phyloP scores from a whole-genome alignment of 2,329 filamentous ascomycete species.

The Colletotrichum tamarilloi region DNA sequence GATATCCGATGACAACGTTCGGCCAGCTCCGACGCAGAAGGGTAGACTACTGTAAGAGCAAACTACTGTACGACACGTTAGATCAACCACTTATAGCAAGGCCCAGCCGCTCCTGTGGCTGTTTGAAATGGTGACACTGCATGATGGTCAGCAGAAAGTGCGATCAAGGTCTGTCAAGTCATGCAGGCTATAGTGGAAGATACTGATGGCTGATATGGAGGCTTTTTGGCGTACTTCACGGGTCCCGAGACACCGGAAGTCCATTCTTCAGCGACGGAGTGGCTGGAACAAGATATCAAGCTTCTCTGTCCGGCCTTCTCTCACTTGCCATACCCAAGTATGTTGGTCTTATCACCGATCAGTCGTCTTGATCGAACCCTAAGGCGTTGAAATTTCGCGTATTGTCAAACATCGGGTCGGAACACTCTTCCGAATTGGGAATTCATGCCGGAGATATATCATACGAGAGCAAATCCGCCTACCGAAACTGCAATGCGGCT shows the following conservation, averaged over 20 bases:
- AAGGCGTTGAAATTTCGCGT: neutral
- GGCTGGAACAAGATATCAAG: neutral
- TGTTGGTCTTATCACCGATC: no score
- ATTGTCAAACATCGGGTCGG: neutral
- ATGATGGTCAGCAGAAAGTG: neutral
- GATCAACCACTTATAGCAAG: neutral
- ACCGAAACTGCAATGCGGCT: neutral
- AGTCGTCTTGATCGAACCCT: neutral
- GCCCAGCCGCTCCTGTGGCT: neutral
- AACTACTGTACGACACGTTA: neutral
- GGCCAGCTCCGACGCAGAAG: neutral
- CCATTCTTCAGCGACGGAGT: neutral
- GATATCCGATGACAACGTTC: neutral
- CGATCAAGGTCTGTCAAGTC: neutral
- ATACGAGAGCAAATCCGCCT: neutral
- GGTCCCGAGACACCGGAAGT: neutral
- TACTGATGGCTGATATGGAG: neutral
- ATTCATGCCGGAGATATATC: conserved; percentile 2
- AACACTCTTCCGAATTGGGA: neutral
- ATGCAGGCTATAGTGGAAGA: neutral
- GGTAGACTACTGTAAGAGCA: neutral
- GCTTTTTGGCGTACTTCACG: neutral
- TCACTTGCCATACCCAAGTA: neutral
- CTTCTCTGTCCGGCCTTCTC: rapidly evolving
- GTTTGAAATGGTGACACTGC: neutral